Evolutionary conservation across 768 basidiomycete species (phyloP).

Genomic region (Pholiota microspora): DNA sequence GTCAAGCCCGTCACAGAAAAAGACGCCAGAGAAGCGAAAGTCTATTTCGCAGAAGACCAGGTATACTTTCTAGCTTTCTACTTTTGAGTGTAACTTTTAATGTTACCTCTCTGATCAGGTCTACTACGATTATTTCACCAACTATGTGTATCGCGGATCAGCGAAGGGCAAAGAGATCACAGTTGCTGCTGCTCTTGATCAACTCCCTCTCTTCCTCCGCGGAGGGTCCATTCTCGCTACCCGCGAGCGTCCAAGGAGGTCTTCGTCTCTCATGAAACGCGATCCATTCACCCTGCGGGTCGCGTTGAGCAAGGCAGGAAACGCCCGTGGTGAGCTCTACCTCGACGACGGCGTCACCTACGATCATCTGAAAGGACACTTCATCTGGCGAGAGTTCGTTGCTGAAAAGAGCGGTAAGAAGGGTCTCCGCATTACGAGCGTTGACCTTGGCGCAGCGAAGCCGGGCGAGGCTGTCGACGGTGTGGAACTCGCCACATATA

Average conservation of each 20-base stretch:
- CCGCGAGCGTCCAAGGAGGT: constrained; percentile 81
- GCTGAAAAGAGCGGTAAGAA: constrained; percentile 45
- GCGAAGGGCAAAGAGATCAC: constrained; percentile 66
- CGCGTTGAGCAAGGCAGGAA: constrained; percentile 59
- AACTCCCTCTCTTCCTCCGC: constrained; percentile 82
- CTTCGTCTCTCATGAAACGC: constrained; percentile 82
- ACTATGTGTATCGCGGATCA: constrained; percentile 63
- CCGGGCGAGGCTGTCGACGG: constrained; percentile 50
- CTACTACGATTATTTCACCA: constrained; percentile 92
- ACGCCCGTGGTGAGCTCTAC: constrained; percentile 84
- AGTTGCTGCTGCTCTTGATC: constrained; percentile 75
- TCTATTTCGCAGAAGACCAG: constrained; percentile 89
- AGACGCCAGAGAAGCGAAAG: constrained; percentile 61
- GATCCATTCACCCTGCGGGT: constrained; percentile 94
- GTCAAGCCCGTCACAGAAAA: constrained; percentile 87
- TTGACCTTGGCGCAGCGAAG: constrained; percentile 47
- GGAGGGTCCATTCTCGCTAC: constrained; percentile 90
- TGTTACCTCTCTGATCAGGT: constrained; percentile 41
- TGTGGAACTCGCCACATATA: constrained; percentile 46
- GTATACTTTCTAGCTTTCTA: constrained; percentile 28
- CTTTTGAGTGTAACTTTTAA: constrained; percentile 6
- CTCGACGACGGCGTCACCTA: constrained; percentile 92
- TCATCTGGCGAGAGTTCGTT: constrained; percentile 78
- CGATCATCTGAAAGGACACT: constrained; percentile 69
- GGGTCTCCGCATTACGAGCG: constrained; percentile 49